Conservation (phyloP, 1,139 yeast species). For the Kazachstania sp. region DNA sequence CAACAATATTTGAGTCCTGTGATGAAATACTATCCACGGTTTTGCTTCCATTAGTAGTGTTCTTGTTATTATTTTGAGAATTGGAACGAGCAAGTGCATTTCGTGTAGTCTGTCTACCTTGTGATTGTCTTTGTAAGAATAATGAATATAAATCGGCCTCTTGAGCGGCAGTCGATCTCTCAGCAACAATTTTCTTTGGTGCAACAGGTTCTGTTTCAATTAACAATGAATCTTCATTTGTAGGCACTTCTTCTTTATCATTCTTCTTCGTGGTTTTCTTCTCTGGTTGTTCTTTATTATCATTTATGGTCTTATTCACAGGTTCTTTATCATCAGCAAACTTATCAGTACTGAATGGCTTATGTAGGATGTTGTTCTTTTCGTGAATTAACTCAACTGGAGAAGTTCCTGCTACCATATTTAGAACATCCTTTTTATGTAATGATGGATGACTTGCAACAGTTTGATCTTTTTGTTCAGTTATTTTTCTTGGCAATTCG, state of each 20-base stretch:
- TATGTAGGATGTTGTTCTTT: not conserved
- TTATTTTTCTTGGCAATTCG: not conserved
- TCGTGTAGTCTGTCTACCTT: not conserved
- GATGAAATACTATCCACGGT: too few relatives aligned
- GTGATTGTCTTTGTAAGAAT: not conserved
- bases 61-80: too few relatives aligned
- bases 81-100: too few relatives aligned
- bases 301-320: not conserved
- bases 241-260: too few relatives aligned
- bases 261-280: not conserved
- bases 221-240: too few relatives aligned
- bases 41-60: too few relatives aligned
- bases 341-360: not conserved
- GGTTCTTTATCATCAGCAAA: not conserved
- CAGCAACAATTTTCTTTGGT: too few relatives aligned
- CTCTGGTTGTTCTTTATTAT: not conserved
- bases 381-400: not conserved
- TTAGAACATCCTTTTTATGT: slow-evolving; percentile 5
- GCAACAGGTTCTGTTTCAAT: too few relatives aligned
- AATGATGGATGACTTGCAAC: slow-evolving; percentile 4
- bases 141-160: not conserved
- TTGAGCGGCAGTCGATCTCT: too few relatives aligned
- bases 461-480: not conserved
- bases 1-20: not conserved
- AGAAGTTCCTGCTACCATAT: slow-evolving; percentile 3